Evolutionary conservation across 495 filamentous ascomycete genomes (phyloP).

Genomic region (Annulohypoxylon moriforme): DNA sequence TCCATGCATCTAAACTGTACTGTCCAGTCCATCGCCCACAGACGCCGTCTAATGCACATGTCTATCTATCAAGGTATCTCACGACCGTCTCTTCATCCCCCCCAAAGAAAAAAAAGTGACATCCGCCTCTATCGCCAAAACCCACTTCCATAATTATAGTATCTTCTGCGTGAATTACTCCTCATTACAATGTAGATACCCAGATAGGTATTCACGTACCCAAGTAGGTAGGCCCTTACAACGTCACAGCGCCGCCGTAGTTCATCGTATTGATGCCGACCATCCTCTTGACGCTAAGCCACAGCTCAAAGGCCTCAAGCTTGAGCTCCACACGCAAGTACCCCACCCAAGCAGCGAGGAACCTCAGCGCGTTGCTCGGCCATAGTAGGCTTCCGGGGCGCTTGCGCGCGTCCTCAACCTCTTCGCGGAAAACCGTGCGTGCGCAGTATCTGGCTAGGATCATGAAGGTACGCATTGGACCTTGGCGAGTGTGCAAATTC

Average conservation of each 20-base stretch:
- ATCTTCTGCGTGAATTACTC: not conserved
- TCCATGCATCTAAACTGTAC: not conserved
- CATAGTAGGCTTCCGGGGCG: slow-evolving; percentile 57
- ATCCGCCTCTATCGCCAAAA: slow-evolving; percentile 2
- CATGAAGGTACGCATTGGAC: slow-evolving; percentile 87
- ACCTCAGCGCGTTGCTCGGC: slow-evolving; percentile 60
- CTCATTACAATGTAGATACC: not conserved
- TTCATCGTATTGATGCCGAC: slow-evolving; percentile 47
- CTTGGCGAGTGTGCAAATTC: slow-evolving; percentile 87
- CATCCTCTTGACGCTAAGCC: slow-evolving; percentile 64
- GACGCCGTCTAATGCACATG: slow-evolving; percentile 28
- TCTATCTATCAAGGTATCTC: slow-evolving; percentile 28
- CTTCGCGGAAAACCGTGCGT: slow-evolving; percentile 86
- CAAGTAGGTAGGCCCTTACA: slow-evolving; percentile 1
- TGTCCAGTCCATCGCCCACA: not conserved
- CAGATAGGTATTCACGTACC: not conserved
- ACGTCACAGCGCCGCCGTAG: slow-evolving; percentile 31
- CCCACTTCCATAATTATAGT: not conserved
- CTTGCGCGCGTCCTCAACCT: slow-evolving; percentile 73
- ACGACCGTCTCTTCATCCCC: not conserved
- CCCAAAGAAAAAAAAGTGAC: not conserved
- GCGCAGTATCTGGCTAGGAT: slow-evolving; percentile 95
- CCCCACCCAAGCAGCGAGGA: slow-evolving; percentile 63
- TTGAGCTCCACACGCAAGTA: slow-evolving; percentile 64
- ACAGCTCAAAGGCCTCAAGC: slow-evolving; percentile 68